phyloP scores from a whole-genome alignment of 345 rosid species.

The Luvunga scandens region DNA sequence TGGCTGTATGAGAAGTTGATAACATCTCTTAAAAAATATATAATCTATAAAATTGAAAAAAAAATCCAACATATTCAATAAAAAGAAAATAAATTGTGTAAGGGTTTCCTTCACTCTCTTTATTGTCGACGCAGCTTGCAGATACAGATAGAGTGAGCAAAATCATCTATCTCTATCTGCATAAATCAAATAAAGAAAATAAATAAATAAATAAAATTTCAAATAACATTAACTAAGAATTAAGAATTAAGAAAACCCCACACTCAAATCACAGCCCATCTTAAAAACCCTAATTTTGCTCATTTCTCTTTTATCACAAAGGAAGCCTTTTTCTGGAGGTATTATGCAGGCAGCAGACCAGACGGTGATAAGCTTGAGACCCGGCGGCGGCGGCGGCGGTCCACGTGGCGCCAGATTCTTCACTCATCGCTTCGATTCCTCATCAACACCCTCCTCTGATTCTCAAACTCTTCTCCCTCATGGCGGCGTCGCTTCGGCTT shows the following conservation, averaged over 20 bases:
- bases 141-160: background rate
- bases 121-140: background rate
- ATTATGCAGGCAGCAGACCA: conserved; percentile 28
- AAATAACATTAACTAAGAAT: background rate
- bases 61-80: too few species aligned
- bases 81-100: too few species aligned
- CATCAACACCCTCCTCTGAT: conserved; percentile 7
- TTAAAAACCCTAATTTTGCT: background rate
- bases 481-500: conserved; percentile 6
- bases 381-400: conserved; percentile 26
- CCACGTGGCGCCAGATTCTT: conserved; percentile 19
- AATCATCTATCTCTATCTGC: conserved; percentile 2
- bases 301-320: background rate
- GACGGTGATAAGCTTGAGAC: conserved; percentile 37
- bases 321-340: background rate
- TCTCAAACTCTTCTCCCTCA: conserved; percentile 4
- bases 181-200: background rate
- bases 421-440: conserved; percentile 19
- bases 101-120: too few species aligned
- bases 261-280: background rate
- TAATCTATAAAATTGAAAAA: too few species aligned
- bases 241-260: background rate
- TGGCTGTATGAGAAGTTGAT: background rate
- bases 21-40: too few species aligned
- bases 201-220: background rate